Conservation (phyloP, 345 rosid species). For the Gossypium longicalyx region DNA sequence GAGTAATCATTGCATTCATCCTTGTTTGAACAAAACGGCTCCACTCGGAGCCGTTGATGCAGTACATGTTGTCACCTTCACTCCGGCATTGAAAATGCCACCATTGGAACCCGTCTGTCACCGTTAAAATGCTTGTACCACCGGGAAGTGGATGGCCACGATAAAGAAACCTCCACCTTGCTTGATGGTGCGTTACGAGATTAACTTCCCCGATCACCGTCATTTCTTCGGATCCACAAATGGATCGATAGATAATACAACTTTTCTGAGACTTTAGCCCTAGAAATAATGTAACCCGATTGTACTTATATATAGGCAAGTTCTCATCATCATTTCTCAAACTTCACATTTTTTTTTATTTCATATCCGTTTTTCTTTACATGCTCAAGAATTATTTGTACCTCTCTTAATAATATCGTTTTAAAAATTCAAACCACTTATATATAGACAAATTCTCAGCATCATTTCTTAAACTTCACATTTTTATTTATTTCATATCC, state of each 20-base stretch:
- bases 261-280: not conserved
- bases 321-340: not conserved
- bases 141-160: not conserved
- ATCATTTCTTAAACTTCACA: not conserved
- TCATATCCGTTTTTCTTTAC: too few species aligned
- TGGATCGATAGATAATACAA: not conserved
- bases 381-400: too few species aligned
- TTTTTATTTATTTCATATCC: not conserved
- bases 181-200: not conserved
- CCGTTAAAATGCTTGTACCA: not conserved
- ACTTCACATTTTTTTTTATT: not conserved
- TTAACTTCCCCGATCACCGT: not conserved
- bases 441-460: too few species aligned
- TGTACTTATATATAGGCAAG: not conserved
- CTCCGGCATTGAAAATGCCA: not conserved
- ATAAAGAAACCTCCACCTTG: not conserved
- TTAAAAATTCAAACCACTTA: too few species aligned
- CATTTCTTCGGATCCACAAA: not conserved
- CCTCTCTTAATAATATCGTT: accelerated
- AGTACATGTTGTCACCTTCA: not conserved
- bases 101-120: not conserved
- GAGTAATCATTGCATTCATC: not conserved
- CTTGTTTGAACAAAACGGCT: not conserved
- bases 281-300: not conserved
- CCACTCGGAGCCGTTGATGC: not conserved